Conservation (phyloP, 2,329 filamentous ascomycete genomes). For the Beauveria pseudobassiana region DNA sequence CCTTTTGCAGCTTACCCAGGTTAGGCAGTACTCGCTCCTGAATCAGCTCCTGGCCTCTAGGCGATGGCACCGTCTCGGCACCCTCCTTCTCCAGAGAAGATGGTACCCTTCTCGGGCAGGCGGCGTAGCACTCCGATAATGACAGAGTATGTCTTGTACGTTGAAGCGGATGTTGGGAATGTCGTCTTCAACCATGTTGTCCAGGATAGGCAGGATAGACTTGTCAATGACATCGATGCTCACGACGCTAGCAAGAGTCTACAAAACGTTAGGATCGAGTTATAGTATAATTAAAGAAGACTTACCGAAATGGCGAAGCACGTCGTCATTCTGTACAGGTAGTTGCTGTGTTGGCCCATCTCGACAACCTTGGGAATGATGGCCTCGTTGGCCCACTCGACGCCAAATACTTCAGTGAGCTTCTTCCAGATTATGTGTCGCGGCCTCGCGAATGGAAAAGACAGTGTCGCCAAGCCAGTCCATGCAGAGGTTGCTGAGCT, state of each 20-base stretch:
- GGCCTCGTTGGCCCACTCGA: conserved; percentile 92
- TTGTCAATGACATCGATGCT: conserved; percentile 88
- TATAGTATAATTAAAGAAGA: conserved; percentile 17
- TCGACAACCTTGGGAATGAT: conserved; percentile 98
- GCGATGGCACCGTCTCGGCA: conserved; percentile 53
- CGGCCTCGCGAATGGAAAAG: conserved; percentile 96
- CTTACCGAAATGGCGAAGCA: conserved; percentile 97
- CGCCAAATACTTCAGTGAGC: conserved; percentile 95
- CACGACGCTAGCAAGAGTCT: conserved; percentile 92
- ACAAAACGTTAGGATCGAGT: conserved; percentile 16
- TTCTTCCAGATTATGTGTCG: conserved; percentile 95
- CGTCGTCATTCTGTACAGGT: conserved; percentile 99
- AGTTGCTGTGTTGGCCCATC: conserved; percentile 97
- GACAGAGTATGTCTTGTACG: conserved; percentile 88
- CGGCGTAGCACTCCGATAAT: conserved; percentile 88
- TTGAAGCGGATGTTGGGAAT: conserved; percentile 99
- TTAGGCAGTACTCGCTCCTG: conserved; percentile 81
- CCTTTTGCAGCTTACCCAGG: conserved; percentile 90
- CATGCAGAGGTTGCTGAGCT: conserved; percentile 93
- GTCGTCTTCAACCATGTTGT: conserved; percentile 86
- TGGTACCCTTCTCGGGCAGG: conserved; percentile 79
- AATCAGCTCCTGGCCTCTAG: conserved; percentile 71
- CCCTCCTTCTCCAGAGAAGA: conserved; percentile 77
- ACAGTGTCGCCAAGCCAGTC: conserved; percentile 97
- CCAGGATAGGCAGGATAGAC: conserved; percentile 91